Percentiles rank a stretch among this genome's conserved stretches.
Conservation (phyloP, 2,329 filamentous ascomycete genomes). For the Pseudopithomyces maydicus region DNA sequence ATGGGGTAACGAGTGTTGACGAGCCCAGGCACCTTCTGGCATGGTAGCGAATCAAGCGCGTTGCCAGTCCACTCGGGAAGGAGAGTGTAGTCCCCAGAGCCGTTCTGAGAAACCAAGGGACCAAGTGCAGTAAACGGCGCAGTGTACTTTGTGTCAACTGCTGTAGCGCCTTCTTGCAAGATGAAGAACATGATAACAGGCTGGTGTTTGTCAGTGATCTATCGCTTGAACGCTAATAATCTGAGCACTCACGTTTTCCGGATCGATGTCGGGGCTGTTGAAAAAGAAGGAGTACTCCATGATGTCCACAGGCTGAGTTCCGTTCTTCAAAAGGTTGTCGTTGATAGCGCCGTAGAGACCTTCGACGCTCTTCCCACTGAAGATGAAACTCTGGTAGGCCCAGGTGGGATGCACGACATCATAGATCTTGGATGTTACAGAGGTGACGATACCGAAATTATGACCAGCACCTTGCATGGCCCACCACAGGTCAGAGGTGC, state of each 20-base stretch:
- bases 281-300: not conserved
- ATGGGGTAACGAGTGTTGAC: not conserved
- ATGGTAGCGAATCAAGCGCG: not conserved
- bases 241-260: too few relatives aligned
- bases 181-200: not conserved
- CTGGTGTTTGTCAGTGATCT: not conserved
- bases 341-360: not conserved
- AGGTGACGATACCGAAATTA: slow-evolving; percentile 62
- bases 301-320: not conserved
- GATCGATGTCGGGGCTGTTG: not conserved
- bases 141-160: not conserved
- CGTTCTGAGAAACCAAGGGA: not conserved
- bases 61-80: not conserved
- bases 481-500: slow-evolving; percentile 56
- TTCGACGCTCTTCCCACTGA: not conserved
- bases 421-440: slow-evolving; percentile 49
- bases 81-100: not conserved
- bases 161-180: not conserved
- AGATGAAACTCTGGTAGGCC: not conserved
- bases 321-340: not conserved
- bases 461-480: slow-evolving; percentile 60
- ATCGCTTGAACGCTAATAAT: too few relatives aligned
- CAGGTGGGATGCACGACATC: not conserved
- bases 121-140: not conserved
- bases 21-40: not conserved